Conservation (phyloP, 495 filamentous ascomycete species). For the Xylaria venustula region DNA sequence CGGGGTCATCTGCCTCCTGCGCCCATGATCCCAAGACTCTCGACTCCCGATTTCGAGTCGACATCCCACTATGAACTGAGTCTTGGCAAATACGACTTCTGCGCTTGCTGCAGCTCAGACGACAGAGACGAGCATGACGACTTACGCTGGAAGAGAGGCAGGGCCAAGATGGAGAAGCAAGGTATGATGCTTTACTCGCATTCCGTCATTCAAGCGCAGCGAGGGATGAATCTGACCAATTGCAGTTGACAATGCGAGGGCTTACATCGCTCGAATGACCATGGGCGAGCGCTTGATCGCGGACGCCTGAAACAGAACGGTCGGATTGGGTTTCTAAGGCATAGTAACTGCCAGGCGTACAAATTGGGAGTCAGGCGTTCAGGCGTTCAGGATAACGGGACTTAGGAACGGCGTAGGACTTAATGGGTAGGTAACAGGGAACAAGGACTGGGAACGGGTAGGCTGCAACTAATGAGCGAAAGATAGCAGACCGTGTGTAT, state of each 20-base stretch:
- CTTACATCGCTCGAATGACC: slow-evolving; percentile 6
- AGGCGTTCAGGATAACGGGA: neutral
- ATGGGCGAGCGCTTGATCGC: slow-evolving; percentile 3
- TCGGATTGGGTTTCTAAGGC: neutral
- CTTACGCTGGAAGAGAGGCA: neutral
- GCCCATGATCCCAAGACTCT: slow-evolving; percentile 25
- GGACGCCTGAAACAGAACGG: neutral
- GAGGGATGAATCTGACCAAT: neutral
- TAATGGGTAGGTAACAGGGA: too few species aligned
- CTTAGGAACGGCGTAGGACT: neutral
- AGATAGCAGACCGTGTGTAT: neutral
- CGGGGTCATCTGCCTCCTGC: slow-evolving; percentile 17
- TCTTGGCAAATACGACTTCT: slow-evolving; percentile 16
- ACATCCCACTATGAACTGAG: slow-evolving; percentile 3
- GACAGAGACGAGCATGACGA: neutral
- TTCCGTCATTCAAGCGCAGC: neutral
- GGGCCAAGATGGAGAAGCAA: slow-evolving; percentile 26
- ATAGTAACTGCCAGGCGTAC: neutral
- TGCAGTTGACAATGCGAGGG: slow-evolving; percentile 11
- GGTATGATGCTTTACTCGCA: slow-evolving; percentile 7
- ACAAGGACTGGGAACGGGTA: neutral
- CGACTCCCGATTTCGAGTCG: slow-evolving; percentile 29
- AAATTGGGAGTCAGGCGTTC: slow-evolving; percentile 4
- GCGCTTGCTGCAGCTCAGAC: slow-evolving; percentile 20
- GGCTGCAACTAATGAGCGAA: neutral